Percentiles rank a stretch among this genome's conserved stretches.
Conservation (phyloP, 495 filamentous ascomycete genomes). For the Trichocladium antarcticum region DNA sequence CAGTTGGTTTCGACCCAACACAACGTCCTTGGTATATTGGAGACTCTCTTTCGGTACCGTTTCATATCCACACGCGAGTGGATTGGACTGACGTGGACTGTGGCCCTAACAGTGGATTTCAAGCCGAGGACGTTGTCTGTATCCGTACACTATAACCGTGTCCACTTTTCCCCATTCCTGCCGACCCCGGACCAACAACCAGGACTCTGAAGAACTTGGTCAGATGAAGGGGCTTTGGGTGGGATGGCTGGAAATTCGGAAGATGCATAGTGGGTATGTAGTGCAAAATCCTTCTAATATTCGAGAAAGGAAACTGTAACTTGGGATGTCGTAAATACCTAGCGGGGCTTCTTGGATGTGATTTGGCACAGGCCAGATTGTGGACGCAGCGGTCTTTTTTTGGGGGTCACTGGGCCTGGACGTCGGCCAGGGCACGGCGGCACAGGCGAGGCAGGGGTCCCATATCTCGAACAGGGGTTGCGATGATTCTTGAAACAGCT, state of each 20-base stretch:
- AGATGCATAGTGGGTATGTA: not conserved
- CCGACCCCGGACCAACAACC: not conserved
- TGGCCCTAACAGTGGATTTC: not conserved
- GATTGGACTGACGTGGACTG: constrained; percentile 1
- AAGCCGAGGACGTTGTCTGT: not conserved
- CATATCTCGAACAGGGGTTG: constrained; percentile 17
- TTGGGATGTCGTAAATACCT: too few species aligned
- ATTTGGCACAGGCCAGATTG: not conserved
- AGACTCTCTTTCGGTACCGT: too few species aligned
- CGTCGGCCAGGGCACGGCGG: constrained; percentile 3
- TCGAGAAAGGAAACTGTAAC: too few species aligned
- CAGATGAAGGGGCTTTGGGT: constrained; percentile 1
- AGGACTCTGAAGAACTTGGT: not conserved
- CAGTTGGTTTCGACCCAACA: too few species aligned
- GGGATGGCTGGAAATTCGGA: not conserved
- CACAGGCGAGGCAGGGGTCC: constrained; percentile 13
- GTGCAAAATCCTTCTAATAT: too few species aligned
- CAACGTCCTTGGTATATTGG: too few species aligned
- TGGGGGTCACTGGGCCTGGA: not conserved
- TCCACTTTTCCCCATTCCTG: not conserved
- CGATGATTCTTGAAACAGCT: constrained; percentile 21
- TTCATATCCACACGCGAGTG: too few species aligned
- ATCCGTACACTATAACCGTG: not conserved
- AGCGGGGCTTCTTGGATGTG: not conserved
- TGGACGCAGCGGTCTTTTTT: not conserved